Base-by-base conservation (phyloP, 2,329 filamentous ascomycete genomes). In the Colletotrichum theobromicola region DNA sequence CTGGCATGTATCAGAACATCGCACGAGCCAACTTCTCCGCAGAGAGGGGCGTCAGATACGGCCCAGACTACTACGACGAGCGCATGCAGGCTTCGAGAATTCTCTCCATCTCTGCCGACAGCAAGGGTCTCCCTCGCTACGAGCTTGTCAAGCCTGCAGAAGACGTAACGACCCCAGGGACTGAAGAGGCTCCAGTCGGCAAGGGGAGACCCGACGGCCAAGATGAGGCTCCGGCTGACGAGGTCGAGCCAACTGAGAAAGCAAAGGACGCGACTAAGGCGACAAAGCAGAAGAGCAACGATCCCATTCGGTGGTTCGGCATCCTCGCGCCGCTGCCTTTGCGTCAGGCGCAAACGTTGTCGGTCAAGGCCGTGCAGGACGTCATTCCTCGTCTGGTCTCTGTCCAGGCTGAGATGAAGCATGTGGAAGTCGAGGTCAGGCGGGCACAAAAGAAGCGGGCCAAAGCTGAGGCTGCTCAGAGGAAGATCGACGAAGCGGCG, bases 11-110 rank as follows among this genome's bases (percentile, higher is more conserved):
- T 79, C 88, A 90, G 70, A 84, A 86, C 77, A 87, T 96, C 53
- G 93, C 94, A n/a, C 90, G 94, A 72, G 94, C 94, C 75, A 95
- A 95, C 84, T 95, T 94, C 83, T 86, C 90, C 32, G 91, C 90
- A n/a, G 87, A 91, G 80, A 86, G 90, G 15, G 90, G 92, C 35
- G 82, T 91, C 75, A 87, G 91, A 55, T 95, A 93, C 80, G 94
- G 93, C 4, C 88, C 87, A 76, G 92, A 94, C 78, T 89, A 90
- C 79, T 96, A 94, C 80, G 93, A 96, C 82, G 89, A 91, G 77
- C 89, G 94, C 61, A 94, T 95, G 91, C 91, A 91, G 80, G 93
- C 93, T 4, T 83, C 82, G 26, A 84, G 89, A 67, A 82, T 83
- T 68, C 77, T 93, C 34, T 79, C 80, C 70, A 79, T 85, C 35